Evolutionary conservation across 1,284 basidiomycete genomes (phyloP).

Genomic region (Leccinum subrobustum): DNA sequence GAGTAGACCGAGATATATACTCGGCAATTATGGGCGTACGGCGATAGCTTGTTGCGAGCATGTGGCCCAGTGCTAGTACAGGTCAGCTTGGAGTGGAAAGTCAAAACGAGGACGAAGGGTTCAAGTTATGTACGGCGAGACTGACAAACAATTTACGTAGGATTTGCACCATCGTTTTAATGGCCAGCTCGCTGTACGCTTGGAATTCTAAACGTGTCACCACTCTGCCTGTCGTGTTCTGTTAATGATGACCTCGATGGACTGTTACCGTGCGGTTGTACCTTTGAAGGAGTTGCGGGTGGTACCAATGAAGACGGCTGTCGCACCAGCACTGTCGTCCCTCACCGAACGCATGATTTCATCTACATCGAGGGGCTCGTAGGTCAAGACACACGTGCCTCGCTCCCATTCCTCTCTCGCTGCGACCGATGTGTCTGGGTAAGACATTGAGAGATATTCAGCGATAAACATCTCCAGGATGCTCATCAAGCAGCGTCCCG

Average conservation of each 20-base stretch:
- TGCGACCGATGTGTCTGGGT: constrained; percentile 44
- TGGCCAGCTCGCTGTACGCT: constrained; percentile 79
- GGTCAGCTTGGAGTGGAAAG: neutral
- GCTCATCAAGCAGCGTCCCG: constrained; percentile 44
- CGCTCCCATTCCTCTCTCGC: constrained; percentile 44
- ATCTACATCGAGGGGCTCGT: constrained; percentile 54
- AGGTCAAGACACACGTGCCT: constrained; percentile 60
- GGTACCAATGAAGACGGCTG: constrained; percentile 73
- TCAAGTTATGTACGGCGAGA: too few species aligned
- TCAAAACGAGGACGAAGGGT: neutral
- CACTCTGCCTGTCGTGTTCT: constrained; percentile 51
- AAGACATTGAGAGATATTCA: constrained; percentile 14
- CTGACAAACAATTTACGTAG: constrained; percentile 26
- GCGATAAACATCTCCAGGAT: constrained; percentile 22
- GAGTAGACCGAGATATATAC: constrained; percentile 6
- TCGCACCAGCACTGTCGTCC: constrained; percentile 67
- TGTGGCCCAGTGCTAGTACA: constrained; percentile 6
- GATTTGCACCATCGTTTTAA: constrained; percentile 74
- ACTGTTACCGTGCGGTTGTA: constrained; percentile 18
- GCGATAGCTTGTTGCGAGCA: constrained; percentile 18
- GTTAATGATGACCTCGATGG: constrained; percentile 3
- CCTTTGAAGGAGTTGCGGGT: constrained; percentile 63
- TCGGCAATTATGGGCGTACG: constrained; percentile 4
- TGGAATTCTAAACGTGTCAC: constrained; percentile 80
- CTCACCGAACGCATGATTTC: constrained; percentile 60